A percentile compares a stretch with the other conserved stretches of the same genome.
Evolutionary conservation across 352 stramenopile genomes (phyloP).

Genomic region (Globisporangium canariense): DNA sequence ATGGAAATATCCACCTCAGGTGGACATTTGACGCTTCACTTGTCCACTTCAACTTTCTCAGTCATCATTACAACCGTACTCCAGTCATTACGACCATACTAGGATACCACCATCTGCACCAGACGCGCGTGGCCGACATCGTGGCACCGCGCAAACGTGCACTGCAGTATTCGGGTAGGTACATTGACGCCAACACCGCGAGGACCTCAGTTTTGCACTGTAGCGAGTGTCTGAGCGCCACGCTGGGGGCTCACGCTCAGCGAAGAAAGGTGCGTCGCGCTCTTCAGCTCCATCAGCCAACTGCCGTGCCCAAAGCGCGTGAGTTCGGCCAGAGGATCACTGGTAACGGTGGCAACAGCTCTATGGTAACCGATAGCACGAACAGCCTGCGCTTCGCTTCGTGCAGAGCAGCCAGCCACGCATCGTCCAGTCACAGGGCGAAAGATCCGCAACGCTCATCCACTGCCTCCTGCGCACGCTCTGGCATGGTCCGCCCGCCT

Average conservation of each 20-base stretch:
- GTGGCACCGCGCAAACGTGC: slow-evolving; percentile 44
- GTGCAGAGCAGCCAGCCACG: slow-evolving; percentile 28
- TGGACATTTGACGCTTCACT: neutral
- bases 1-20: slow-evolving; percentile 17
- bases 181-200: slow-evolving; percentile 48
- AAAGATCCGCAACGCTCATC: slow-evolving; percentile 33
- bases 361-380: slow-evolving; percentile 5
- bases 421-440: slow-evolving; percentile 21
- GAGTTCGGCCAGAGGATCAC: slow-evolving; percentile 5
- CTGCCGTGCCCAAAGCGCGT: slow-evolving; percentile 21
- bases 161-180: slow-evolving; percentile 23
- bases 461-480: slow-evolving; percentile 37
- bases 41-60: neutral
- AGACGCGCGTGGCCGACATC: slow-evolving; percentile 40
- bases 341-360: slow-evolving; percentile 1
- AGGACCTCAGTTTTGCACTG: slow-evolving; percentile 39
- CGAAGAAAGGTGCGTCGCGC: slow-evolving; percentile 40
- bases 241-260: slow-evolving; percentile 36
- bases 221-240: slow-evolving; percentile 31
- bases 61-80: too few species aligned
- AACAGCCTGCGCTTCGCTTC: slow-evolving; percentile 27
- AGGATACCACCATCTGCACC: slow-evolving; percentile 28
- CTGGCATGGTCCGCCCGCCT: slow-evolving; percentile 4
- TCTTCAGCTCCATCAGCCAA: slow-evolving; percentile 49
- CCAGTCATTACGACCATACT: too few species aligned